Base-by-base conservation (phyloP, 805 yeast species). In the Candida tammaniensis region DNA sequence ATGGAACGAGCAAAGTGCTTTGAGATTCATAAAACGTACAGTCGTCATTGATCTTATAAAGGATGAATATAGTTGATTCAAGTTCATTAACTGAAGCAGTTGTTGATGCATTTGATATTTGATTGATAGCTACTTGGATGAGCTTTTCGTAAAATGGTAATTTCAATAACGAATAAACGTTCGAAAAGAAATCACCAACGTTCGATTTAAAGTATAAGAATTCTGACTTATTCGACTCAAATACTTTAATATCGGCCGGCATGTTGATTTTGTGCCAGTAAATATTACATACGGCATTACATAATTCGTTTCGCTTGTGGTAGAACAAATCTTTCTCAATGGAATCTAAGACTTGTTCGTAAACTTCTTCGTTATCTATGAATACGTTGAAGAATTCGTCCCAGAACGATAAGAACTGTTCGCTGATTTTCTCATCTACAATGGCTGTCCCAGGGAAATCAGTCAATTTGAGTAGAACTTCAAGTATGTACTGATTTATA, bases 141-240 rank as follows among this genome's bases (percentile, higher is more conserved):
- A 85, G 53, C 14, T 57, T 64, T 4, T 63, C 60, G 43, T 74
- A 75, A 23, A 86, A 54, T 1, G 69, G 59, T 0, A 55, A 35
- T 24, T 84, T 86, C 23, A 86, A 65, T 4, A 85, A 64, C 1
- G 87, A 75, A 62, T 82, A 86, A 1, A 82, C 57, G 0, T 77
- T 66, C 35, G 87, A 93, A 43, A 86, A 75, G 24, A 89, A 67
- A 46, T 93, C 98, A 1, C 82, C 74, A 7, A 83, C 82, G 41
- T 83, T 91, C 20, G 76, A 61, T 46, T 97, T 71, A 55, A 78
- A 91, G 17, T 77, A 70, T 15, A 59, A 57, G 48, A 88, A 86
- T 44, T 82, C 94, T 14, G 71, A 68, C 38, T 63, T 55, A 17
- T 52, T 51, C 7, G 61, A 57, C 16, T 48, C 49, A 4, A 55